Conservation (phyloP, 2,329 filamentous ascomycete species). For the Scolecobasidium constrictum region DNA sequence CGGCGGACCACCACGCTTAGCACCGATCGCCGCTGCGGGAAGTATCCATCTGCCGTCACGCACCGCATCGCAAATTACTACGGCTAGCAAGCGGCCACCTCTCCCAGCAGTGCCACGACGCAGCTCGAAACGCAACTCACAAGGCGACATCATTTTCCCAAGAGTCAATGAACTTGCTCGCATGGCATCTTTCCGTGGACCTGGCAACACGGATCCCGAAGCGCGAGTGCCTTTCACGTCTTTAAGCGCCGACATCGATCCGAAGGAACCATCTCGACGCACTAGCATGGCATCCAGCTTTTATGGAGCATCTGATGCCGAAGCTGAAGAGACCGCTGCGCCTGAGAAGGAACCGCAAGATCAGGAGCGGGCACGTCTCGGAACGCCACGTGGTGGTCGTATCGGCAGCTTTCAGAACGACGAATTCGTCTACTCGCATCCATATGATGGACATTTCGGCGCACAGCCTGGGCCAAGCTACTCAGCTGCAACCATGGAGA, state of each 20-base stretch:
- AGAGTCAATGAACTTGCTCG: not conserved
- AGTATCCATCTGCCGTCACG: constrained; percentile 4
- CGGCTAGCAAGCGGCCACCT: not conserved
- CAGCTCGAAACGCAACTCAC: not conserved
- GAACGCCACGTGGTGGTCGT: not conserved
- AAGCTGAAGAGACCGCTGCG: not conserved
- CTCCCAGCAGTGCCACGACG: constrained; percentile 15
- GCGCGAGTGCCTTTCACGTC: constrained; percentile 7
- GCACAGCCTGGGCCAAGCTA: not conserved
- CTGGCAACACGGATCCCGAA: constrained; percentile 6
- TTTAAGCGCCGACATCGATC: not conserved
- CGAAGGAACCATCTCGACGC: not conserved
- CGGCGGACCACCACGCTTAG: constrained; percentile 1
- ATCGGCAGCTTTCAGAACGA: not conserved
- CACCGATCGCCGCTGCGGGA: constrained; percentile 1
- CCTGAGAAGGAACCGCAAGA: not conserved
- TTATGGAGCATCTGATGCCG: constrained; percentile 3
- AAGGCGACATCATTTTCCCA: not conserved
- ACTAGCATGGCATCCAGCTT: constrained; percentile 1
- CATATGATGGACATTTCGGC: not conserved
- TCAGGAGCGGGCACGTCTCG: not conserved
- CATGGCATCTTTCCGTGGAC: constrained; percentile 6
- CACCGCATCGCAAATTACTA: constrained; percentile 1
- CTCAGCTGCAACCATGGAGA: not conserved
- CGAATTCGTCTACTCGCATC: not conserved